Evolutionary conservation across 1,284 basidiomycete genomes (phyloP).

Genomic region (Ustilago bromivora): DNA sequence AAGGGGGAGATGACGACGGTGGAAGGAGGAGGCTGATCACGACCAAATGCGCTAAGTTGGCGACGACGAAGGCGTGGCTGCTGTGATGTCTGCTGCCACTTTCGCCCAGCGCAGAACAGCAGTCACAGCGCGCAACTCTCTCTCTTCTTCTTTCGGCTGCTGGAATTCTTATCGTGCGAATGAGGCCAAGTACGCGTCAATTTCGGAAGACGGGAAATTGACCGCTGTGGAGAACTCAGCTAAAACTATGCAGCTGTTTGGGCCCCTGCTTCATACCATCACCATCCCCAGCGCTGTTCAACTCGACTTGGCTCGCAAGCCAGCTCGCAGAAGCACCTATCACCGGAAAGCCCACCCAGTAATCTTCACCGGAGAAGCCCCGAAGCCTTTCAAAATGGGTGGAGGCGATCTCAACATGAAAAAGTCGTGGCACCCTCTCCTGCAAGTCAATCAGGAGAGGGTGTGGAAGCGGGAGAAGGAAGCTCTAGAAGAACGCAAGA

Average conservation of each 20-base stretch:
- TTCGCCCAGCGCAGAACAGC: neutral
- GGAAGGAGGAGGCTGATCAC: slow-evolving; percentile 15
- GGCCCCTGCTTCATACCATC: neutral
- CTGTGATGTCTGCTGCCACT: slow-evolving; percentile 9
- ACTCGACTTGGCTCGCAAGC: neutral
- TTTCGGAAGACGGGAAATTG: slow-evolving; percentile 11
- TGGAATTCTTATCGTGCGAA: slow-evolving; percentile 31
- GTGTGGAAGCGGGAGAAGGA: slow-evolving; percentile 99
- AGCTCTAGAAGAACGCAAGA: slow-evolving; percentile 97
- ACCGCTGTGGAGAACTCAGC: slow-evolving; percentile 16
- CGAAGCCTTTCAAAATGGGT: slow-evolving; percentile 80
- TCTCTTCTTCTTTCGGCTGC: slow-evolving; percentile 9
- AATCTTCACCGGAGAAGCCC: slow-evolving; percentile 8
- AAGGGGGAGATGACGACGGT: slow-evolving; percentile 16
- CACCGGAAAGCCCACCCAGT: neutral
- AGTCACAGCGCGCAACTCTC: slow-evolving; percentile 16
- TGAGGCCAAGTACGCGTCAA: neutral
- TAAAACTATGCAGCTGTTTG: neutral
- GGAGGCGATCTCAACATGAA: slow-evolving; percentile 87
- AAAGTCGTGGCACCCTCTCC: slow-evolving; percentile 90
- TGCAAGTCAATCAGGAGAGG: slow-evolving; percentile 97
- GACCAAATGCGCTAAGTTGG: slow-evolving; percentile 5
- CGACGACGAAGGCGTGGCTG: slow-evolving; percentile 9
- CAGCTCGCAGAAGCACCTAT: neutral
- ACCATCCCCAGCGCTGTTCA: slow-evolving; percentile 6